These are phyloP conservation scores for Mycosphaerella arachidis DNA, from an alignment of 2,329 filamentous ascomycete species.

Conservation along the genomic window DNA sequence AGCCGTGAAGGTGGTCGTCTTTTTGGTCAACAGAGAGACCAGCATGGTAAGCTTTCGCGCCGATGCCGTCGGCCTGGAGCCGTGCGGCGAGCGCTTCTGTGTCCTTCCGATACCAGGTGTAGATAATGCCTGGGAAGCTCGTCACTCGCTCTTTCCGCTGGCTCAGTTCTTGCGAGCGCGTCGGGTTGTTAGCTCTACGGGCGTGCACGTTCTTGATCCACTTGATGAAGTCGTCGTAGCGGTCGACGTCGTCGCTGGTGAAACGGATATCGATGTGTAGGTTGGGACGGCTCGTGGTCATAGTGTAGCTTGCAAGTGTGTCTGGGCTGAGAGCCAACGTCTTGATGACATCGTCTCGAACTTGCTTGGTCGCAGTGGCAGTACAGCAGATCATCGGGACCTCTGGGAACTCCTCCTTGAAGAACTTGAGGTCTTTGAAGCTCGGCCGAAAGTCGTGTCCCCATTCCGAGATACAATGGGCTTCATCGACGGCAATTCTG, in stretches of 20 bases:
- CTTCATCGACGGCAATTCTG: slow-evolving; percentile 86
- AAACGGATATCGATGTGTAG: slow-evolving; percentile 88
- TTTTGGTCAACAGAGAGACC: slow-evolving; percentile 63
- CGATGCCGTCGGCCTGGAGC: slow-evolving; percentile 64
- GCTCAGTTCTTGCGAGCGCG: slow-evolving; percentile 56
- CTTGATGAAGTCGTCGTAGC: slow-evolving; percentile 66
- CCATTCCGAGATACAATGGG: slow-evolving; percentile 97
- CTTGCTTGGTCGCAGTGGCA: slow-evolving; percentile 77
- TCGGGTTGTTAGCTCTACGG: slow-evolving; percentile 57
- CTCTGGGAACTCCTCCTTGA: slow-evolving; percentile 72
- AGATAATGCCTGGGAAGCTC: slow-evolving; percentile 72
- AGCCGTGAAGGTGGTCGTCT: slow-evolving; percentile 64
- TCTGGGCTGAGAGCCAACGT: slow-evolving; percentile 64
- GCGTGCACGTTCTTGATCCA: slow-evolving; percentile 74
- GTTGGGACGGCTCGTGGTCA: slow-evolving; percentile 78
- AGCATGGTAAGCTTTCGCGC: slow-evolving; percentile 69
- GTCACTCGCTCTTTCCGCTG: slow-evolving; percentile 50
- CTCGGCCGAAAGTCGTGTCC: slow-evolving; percentile 94
- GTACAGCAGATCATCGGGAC: slow-evolving; percentile 92
- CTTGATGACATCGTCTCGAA: slow-evolving; percentile 75
- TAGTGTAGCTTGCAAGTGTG: slow-evolving; percentile 69
- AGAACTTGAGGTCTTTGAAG: slow-evolving; percentile 83
- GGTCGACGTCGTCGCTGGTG: slow-evolving; percentile 69
- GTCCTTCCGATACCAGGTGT: slow-evolving; percentile 69
- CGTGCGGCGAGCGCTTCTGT: slow-evolving; percentile 66